Evolutionary conservation across 2,329 filamentous ascomycete species (phyloP), one percentile per base, ranked within the genome.

Genomic region (Ophiostoma montium): DNA sequence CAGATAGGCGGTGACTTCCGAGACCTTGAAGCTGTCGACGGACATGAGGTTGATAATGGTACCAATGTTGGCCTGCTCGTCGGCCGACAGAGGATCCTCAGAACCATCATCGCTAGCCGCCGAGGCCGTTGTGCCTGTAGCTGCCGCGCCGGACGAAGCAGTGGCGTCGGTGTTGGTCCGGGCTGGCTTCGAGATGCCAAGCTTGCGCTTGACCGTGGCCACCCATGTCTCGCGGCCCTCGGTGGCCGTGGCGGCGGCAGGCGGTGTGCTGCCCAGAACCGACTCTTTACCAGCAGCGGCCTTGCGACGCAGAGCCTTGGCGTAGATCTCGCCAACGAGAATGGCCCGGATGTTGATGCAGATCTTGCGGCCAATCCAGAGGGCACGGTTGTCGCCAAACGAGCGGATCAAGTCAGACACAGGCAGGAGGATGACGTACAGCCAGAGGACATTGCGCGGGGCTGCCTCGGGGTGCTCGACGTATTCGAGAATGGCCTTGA

Each of bases 21-120:
- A 85, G 49, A 98, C 87, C 68, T 98, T 98, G 78, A 96, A 96
- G 44, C 90, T 95, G 69, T 98, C 94, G 36, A 98, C 94, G 11
- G 92, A 94, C 92, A 98, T 98, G 56, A 98, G 72, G 64, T 96
- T 98, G 70, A 98, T 98, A 60, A 98, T 95, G n/a, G 92, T 94
- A 54, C 94, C 92, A 46, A 94, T 75, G 53, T 92, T 95, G 35
- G 88, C 90, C 67, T 94, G 87, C 51, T 83, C 76, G 53, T 87
- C 82, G 15, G 35, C 2, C 57, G 31, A n/a, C n/a, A 10, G 57
- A 47, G 68, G 63, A 48, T 62, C 63, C 36, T 64, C 56, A 30
- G 62, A 62, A 33, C 60, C 62, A 41, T 58, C 60, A 19, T 60
- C 59, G 31, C 58, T 50, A n/a, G 51, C 54, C n/a, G 66, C 63